Base-by-base conservation (phyloP, 1,284 basidiomycete species). In the Athelia psychrophila region DNA sequence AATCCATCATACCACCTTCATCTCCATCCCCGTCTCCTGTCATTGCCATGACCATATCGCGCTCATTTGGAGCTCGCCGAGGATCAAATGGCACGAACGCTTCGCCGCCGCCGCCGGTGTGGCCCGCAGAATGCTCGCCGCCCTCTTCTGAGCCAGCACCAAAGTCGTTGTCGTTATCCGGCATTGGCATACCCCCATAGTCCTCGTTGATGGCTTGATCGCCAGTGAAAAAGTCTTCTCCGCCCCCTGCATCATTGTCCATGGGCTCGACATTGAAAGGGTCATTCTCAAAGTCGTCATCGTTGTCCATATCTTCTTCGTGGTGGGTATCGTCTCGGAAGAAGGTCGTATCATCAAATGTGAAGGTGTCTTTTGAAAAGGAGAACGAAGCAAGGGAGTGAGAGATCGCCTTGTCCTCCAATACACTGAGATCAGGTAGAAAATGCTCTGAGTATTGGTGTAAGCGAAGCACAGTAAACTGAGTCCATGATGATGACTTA, bases 41-140 rank as follows among this genome's bases (percentile, higher is more conserved):
- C 83, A 96, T 90, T 0, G 91, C 90, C 78, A 97, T 82, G 50
- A 95, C 81, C 25, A 95, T 72, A 60, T 93, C 90, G 3, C 85
- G 77, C 51, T 88, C 84, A 55, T 85, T 86, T 6, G 87, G 86
- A 51, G 75, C 74, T 18, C 79, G 75, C 32, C 87, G 76, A 15
- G 92, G 93, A 66, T 95, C 93, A 62, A 93, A 95, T 0, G 89
- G 84, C 18, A 86, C 80, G 51, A 83, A 81, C 3, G 71, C 69
- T 4, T 81, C 84, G 4, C 69, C 55, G 45, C 64, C 70, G 10
- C 70, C 72, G n/a, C 65, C 68, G 30, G 68, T 77, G 32, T 72
- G 23, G 33, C 63, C 69, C 33, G 72, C 69, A 19, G 60, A 67
- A 32, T 70, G 78, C 47, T 79, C 78, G 46, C 77, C 79, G 24